phyloP scores from a whole-genome alignment of 352 stramenopile genomes.

The Aphanomyces cochlioides region DNA sequence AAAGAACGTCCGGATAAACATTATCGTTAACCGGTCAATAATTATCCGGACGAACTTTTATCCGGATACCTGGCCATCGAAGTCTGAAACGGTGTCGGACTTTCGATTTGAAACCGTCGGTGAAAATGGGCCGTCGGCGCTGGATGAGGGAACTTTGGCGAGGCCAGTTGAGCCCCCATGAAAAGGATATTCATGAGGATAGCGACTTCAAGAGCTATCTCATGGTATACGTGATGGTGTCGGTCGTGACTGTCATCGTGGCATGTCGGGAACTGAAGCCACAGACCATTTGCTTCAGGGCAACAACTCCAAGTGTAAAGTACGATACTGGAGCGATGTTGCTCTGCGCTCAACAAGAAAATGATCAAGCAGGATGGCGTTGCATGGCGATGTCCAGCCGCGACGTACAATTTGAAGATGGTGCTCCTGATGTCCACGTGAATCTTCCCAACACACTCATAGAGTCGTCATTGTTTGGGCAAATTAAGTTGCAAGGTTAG shows the following conservation, averaged over 20 bases:
- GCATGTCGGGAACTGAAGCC: background rate
- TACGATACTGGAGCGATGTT: too few species aligned
- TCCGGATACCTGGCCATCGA: background rate
- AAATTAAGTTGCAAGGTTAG: too few species aligned
- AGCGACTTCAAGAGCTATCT: slow-evolving; percentile 6
- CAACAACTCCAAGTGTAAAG: background rate
- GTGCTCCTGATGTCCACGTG: slow-evolving; percentile 1
- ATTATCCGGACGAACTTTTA: background rate
- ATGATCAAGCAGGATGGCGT: background rate
- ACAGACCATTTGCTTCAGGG: background rate
- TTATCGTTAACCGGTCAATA: background rate
- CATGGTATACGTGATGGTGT: background rate
- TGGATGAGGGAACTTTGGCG: background rate
- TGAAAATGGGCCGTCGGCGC: background rate
- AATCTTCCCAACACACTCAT: background rate
- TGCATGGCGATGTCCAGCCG: background rate
- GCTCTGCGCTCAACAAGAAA: too few species aligned
- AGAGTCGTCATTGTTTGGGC: too few species aligned
- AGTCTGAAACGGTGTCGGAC: background rate
- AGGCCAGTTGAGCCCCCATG: background rate
- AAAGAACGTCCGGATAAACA: background rate
- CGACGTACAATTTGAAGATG: background rate
- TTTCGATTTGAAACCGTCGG: background rate
- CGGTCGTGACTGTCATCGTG: background rate
- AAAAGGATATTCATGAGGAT: background rate